phyloP scores from a whole-genome alignment of 805 yeast species.

The Metschnikowia henanensis region DNA sequence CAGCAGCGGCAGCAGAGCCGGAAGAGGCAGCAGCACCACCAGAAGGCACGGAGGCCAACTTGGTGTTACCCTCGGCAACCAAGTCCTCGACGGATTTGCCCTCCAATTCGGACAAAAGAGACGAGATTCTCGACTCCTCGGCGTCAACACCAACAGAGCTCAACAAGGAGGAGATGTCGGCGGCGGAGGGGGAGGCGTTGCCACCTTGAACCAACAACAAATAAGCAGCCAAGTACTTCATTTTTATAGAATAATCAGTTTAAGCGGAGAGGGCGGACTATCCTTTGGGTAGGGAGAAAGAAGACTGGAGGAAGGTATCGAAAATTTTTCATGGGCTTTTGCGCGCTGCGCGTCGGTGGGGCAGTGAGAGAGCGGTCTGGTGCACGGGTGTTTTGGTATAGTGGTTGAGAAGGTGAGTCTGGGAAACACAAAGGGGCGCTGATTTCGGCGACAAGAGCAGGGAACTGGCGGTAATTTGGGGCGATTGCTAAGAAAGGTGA shows the following conservation, averaged over 20 bases:
- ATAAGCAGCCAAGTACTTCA: conserved; percentile 99
- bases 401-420: too few species aligned
- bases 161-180: conserved; percentile 84
- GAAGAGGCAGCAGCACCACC: conserved; percentile 95
- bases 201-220: conserved; percentile 98
- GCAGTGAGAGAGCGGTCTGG: too few species aligned
- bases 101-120: conserved; percentile 81
- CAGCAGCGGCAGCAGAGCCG: conserved; percentile 65
- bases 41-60: conserved; percentile 96
- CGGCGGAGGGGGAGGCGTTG: conserved; percentile 89
- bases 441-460: too few species aligned
- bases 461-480: too few species aligned
- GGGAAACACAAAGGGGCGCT: too few species aligned
- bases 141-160: conserved; percentile 96
- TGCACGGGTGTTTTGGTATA: conserved; percentile 17
- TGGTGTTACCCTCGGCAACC: conserved; percentile 92
- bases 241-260: conserved; percentile 70
- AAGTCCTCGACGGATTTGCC: conserved; percentile 91
- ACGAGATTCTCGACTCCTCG: conserved; percentile 82
- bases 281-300: conserved; percentile 45
- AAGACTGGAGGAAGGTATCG: background rate
- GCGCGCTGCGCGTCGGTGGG: conserved; percentile 3
- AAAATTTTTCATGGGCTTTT: conserved; percentile 10
- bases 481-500: too few species aligned
- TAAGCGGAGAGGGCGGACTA: conserved; percentile 80